phyloP scores from a whole-genome alignment of 2,329 filamentous ascomycete genomes.

The Fusarium tjaetaba region DNA sequence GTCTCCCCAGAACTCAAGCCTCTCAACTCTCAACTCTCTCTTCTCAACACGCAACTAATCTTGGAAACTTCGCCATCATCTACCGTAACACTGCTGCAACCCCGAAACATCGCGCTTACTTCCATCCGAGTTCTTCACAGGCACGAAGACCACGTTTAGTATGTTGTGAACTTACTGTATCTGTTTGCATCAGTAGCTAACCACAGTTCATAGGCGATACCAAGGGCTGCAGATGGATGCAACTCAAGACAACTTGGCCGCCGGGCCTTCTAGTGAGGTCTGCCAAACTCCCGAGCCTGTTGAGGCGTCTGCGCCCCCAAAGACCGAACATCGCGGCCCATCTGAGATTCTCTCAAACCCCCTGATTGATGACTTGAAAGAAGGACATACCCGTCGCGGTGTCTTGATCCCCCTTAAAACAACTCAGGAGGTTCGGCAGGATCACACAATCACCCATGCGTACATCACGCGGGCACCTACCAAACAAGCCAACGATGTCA shows the following conservation, averaged over 20 bases:
- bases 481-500: slow-evolving; percentile 75
- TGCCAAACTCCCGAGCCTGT: slow-evolving; percentile 15
- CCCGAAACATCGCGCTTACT: not conserved
- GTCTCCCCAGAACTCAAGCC: not conserved
- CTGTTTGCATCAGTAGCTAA: not conserved
- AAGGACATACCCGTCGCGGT: slow-evolving; percentile 53
- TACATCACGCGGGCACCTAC: slow-evolving; percentile 78
- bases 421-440: slow-evolving; percentile 69
- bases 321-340: slow-evolving; percentile 37
- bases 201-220: not conserved
- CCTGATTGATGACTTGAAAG: slow-evolving; percentile 50
- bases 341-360: slow-evolving; percentile 48
- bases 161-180: not conserved
- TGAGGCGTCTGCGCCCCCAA: slow-evolving; percentile 14
- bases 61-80: slow-evolving; percentile 9
- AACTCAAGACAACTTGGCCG: slow-evolving; percentile 23
- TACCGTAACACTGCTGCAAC: not conserved
- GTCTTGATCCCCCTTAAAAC: slow-evolving; percentile 72
- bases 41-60: not conserved
- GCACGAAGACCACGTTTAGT: slow-evolving; percentile 1
- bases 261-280: slow-evolving; percentile 16
- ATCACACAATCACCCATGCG: slow-evolving; percentile 67
- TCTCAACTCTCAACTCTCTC: slow-evolving; percentile 21
- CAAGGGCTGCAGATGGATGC: not conserved
- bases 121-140: not conserved